Conservation (phyloP, 306 rosid genomes). For the Dryas alaskensis region DNA sequence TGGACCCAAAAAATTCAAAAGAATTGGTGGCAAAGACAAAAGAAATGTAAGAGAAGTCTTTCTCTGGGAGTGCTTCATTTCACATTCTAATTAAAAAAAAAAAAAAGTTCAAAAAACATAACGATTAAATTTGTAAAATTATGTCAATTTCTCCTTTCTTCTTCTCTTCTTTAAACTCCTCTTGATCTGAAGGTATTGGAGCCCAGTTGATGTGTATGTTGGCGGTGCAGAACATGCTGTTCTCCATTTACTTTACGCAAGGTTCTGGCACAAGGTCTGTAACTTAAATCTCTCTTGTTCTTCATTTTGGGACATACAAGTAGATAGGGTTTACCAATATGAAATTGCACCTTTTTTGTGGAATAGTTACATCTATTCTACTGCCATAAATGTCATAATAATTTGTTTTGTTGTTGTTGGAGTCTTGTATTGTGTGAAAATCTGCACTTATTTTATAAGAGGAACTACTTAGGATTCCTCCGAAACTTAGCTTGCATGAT, state of each 20-base stretch:
- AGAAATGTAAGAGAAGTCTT: constrained; percentile 51
- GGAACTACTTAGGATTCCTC: not conserved
- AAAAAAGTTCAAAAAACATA: too few relatives aligned
- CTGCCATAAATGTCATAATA: constrained; percentile 16
- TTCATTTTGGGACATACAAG: constrained; percentile 1
- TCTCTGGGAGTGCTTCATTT: constrained; percentile 2
- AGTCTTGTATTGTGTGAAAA: constrained; percentile 16
- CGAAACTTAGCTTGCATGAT: not conserved
- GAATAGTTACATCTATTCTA: constrained; percentile 14
- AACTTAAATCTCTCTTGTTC: constrained; percentile 16
- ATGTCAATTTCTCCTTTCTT: not conserved
- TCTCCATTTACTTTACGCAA: constrained; percentile 93
- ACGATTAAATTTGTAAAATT: not conserved
- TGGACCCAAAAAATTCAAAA: constrained; percentile 82
- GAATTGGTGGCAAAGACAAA: constrained; percentile 71
- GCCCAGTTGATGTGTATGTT: constrained; percentile 95
- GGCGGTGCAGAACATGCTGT: constrained; percentile 99
- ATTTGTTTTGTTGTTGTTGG: constrained; percentile 10
- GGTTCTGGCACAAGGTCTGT: constrained; percentile 99
- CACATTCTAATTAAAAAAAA: not conserved
- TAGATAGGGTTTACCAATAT: constrained; percentile 9
- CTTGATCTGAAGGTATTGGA: constrained; percentile 70
- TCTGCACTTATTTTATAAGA: not conserved
- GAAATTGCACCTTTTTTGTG: constrained; percentile 12
- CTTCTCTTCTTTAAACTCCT: constrained; percentile 19